These are phyloP conservation scores for Fusarium transvaalense DNA, from an alignment of 2,329 filamentous ascomycete species.

Conservation along the genomic window DNA sequence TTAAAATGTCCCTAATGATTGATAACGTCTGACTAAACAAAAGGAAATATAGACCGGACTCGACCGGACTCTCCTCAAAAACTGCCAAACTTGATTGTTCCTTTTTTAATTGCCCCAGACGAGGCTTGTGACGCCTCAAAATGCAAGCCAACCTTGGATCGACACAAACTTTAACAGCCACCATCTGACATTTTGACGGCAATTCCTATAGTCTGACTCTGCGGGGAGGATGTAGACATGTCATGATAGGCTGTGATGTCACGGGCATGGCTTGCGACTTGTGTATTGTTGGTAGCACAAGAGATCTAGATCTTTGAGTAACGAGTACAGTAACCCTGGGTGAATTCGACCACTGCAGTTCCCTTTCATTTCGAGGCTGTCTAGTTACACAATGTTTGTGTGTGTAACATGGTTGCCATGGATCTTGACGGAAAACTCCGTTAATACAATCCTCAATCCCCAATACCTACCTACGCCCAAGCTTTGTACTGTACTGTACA, in stretches of 20 bases:
- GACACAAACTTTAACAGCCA: slow-evolving; percentile 10
- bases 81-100: too few relatives aligned
- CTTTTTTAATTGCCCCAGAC: background rate
- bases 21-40: background rate
- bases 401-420: background rate
- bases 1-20: background rate
- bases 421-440: background rate
- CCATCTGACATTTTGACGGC: background rate
- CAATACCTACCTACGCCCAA: too few relatives aligned
- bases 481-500: background rate
- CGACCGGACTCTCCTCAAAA: too few relatives aligned
- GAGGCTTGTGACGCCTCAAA: background rate
- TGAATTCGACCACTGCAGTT: too few relatives aligned
- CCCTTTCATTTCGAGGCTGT: too few relatives aligned
- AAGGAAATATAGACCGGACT: too few relatives aligned
- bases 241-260: background rate
- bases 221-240: background rate
- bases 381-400: too few relatives aligned
- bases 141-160: slow-evolving; percentile 6
- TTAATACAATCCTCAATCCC: too few relatives aligned
- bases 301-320: background rate
- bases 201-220: background rate
- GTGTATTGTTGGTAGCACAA: background rate
- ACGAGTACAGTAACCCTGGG: too few relatives aligned
- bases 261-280: slow-evolving; percentile 2